phyloP scores from a whole-genome alignment of 2,329 filamentous ascomycete genomes.

The Alternaria angustiovoidea region DNA sequence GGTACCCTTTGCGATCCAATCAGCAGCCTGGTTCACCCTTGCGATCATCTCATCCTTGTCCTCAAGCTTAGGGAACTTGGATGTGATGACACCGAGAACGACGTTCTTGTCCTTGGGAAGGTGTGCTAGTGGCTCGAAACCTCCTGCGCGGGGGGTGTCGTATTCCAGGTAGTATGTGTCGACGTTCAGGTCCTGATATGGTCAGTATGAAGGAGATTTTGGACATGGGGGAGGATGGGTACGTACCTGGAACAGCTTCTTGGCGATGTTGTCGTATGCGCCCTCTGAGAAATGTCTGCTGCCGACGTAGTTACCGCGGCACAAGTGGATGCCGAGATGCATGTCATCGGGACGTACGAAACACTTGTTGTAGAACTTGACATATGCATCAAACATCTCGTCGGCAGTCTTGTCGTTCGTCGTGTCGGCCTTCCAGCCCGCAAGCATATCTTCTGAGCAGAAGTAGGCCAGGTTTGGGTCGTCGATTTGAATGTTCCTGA shows the following conservation, averaged over 20 bases:
- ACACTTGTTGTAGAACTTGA: conserved; percentile 78
- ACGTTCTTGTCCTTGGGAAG: conserved; percentile 59
- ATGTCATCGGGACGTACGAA: conserved; percentile 71
- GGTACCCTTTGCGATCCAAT: conserved; percentile 73
- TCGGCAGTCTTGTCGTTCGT: conserved; percentile 74
- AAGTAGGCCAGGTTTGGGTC: conserved; percentile 59
- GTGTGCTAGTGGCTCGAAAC: conserved; percentile 57
- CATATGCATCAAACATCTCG: conserved; percentile 77
- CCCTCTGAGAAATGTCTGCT: conserved; percentile 58
- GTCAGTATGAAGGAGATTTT: conserved; percentile 6
- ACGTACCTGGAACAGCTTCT: conserved; percentile 52
- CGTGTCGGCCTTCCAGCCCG: conserved; percentile 63
- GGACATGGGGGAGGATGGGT: not conserved
- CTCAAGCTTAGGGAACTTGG: conserved; percentile 57
- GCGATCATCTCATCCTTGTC: conserved; percentile 57
- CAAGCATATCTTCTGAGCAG: conserved; percentile 49
- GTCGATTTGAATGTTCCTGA: conserved; percentile 60
- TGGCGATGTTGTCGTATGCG: conserved; percentile 58
- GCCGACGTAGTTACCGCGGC: conserved; percentile 61
- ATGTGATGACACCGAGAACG: conserved; percentile 57
- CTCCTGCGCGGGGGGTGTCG: conserved; percentile 58
- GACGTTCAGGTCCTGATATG: conserved; percentile 46
- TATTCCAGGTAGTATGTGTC: conserved; percentile 55
- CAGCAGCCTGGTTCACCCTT: conserved; percentile 62
- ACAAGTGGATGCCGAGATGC: conserved; percentile 80